Evolutionary conservation across 2,329 filamentous ascomycete genomes (phyloP).

Genomic region (Stenocarpella maydis): DNA sequence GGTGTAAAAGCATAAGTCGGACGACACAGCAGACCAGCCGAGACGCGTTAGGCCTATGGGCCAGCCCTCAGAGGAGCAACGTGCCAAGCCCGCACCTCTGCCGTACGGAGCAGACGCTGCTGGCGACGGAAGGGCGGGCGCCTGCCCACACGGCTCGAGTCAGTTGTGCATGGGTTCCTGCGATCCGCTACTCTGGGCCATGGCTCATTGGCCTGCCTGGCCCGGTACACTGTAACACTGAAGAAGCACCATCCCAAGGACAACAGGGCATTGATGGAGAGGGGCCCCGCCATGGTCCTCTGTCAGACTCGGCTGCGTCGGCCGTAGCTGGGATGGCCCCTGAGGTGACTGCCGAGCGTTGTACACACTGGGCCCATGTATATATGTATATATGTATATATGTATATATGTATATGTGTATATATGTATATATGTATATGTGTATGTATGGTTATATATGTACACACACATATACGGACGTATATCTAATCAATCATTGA

Average conservation of each 20-base stretch:
- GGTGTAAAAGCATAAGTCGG: neutral
- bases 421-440: no score
- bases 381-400: no score
- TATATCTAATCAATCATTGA: no score
- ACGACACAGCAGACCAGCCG: neutral
- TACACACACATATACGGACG: no score
- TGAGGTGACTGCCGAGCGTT: neutral
- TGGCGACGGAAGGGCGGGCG: neutral
- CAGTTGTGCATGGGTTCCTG: slow-evolving; percentile 4
- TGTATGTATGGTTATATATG: no score
- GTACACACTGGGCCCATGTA: neutral
- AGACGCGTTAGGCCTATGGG: neutral
- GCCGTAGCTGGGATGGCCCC: slow-evolving; percentile 10
- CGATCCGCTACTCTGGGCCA: slow-evolving; percentile 14
- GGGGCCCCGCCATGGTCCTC: slow-evolving; percentile 13
- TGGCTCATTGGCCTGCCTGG: neutral
- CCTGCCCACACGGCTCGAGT: neutral
- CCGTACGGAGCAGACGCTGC: neutral
- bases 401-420: no score
- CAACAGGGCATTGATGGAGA: slow-evolving; percentile 1
- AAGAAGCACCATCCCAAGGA: neutral
- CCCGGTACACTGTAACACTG: slow-evolving; percentile 12
- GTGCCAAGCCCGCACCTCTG: slow-evolving; percentile 16
- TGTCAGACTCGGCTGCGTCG: slow-evolving; percentile 17
- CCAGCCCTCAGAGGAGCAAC: neutral